Percentiles rank a stretch among this genome's conserved stretches.
These are phyloP conservation scores for Arachis monticola DNA, from an alignment of 331 rosid genomes.

Conservation along the genomic window DNA sequence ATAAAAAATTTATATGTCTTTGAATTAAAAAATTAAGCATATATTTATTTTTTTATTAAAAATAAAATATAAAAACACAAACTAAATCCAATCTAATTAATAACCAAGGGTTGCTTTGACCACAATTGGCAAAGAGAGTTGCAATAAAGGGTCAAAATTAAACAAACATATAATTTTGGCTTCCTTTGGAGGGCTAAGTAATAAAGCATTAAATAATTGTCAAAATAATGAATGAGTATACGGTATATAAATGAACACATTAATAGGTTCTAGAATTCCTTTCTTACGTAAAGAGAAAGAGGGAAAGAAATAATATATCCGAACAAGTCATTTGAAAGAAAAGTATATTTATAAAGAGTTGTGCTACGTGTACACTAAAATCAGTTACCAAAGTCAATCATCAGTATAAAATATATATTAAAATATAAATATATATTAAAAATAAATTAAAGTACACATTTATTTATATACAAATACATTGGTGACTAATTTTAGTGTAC, in stretches of 20 bases:
- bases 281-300: slow-evolving; percentile 7
- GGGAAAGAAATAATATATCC: slow-evolving; percentile 16
- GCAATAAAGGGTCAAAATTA: slow-evolving; percentile 27
- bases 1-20: too few relatives aligned
- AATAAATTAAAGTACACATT: too few relatives aligned
- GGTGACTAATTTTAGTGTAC: too few relatives aligned
- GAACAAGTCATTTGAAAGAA: slow-evolving; percentile 4
- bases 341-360: not conserved
- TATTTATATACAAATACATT: too few relatives aligned
- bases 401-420: too few relatives aligned
- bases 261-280: slow-evolving; percentile 35
- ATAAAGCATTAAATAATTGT: slow-evolving; percentile 32
- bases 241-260: not conserved
- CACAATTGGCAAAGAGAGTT: slow-evolving; percentile 17
- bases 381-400: too few relatives aligned
- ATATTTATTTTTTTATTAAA: too few relatives aligned
- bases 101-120: slow-evolving; percentile 31
- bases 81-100: too few relatives aligned
- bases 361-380: too few relatives aligned
- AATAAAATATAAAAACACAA: too few relatives aligned
- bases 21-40: too few relatives aligned
- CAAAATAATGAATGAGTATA: slow-evolving; percentile 22
- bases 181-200: not conserved
- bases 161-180: slow-evolving; percentile 10
- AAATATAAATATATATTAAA: too few relatives aligned